Base-by-base conservation (phyloP, 2,329 filamentous ascomycete genomes). In the Chrysoporthe deuterocubensis region DNA sequence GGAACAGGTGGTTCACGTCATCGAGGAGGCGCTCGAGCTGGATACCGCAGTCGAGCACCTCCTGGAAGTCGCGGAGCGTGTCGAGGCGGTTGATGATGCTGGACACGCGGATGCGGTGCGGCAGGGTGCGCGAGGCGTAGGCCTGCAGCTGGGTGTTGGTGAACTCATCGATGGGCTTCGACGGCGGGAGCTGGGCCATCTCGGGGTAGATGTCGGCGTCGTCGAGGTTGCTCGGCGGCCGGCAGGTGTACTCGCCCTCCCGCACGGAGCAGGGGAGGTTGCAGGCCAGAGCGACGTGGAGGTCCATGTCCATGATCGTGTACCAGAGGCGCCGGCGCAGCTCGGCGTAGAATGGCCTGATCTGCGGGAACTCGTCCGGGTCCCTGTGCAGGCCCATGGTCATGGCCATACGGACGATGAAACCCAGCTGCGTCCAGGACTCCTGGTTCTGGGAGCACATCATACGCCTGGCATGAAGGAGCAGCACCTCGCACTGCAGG, bases 371-470 rank as follows among this genome's bases (percentile, higher is more conserved):
- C 71, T 88, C 85, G 16, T 82, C 82, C 2, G 85, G 84, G 64
- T 88, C 85, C 4, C 85, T 81, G 71, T 88, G 85, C 59, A 88
- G 77, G 3, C 85, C 85, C 84, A 88, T 87, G 2, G 82, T 84
- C 85, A 87, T 87, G 42, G 84, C 85, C 78, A 85, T 84, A 18
- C 85, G 82, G 5, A 87, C 81, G 54, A 87, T 82, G 64, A 82
- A 81, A 5, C 85, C 85, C n/a, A 87, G 76, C 66, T 86, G 83
- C 16, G 82, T 81, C 85, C 85, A 88, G 0, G 82, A 79, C 63
- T 85, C 82, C 64, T 86, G 82, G 44, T 83, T 79, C 8, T 81
- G 80, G 9, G 79, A 76, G 32, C 80, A 80, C 5, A 84, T 83
- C 79, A 86, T 83, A 65, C 84, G 78, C 70, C 82, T 80, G 2